These are phyloP conservation scores for Helianthus annuus DNA, from an alignment of 129 eudicot genomes.

Conservation along the genomic window HanXRQr2.0-SUNRISE NC_035437.2:177392078-177392577, in stretches of 20 bases:
- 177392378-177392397: slow-evolving; percentile 57
- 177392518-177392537: slow-evolving; percentile 25
- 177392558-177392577: slow-evolving; percentile 23
- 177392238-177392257: slow-evolving; percentile 35
- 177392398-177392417: slow-evolving; percentile 49
- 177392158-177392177: neutral
- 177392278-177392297: neutral
- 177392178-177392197: slow-evolving; percentile 16
- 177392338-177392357: neutral
- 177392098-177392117: no score
- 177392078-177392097: no score
- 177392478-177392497: slow-evolving; percentile 35
- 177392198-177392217: slow-evolving; percentile 34
- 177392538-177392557: slow-evolving; percentile 23
- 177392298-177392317: slow-evolving; percentile 8
- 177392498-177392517: slow-evolving; percentile 16
- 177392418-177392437: slow-evolving; percentile 46
- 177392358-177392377: slow-evolving; percentile 76
- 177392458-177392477: slow-evolving; percentile 60
- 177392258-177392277: slow-evolving; percentile 23
- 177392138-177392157: neutral
- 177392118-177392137: neutral
- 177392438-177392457: slow-evolving; percentile 59
- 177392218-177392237: slow-evolving; percentile 30
- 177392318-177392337: slow-evolving; percentile 24